Base-by-base conservation (phyloP, 768 basidiomycete genomes). In the Ramaria rubella region DNA sequence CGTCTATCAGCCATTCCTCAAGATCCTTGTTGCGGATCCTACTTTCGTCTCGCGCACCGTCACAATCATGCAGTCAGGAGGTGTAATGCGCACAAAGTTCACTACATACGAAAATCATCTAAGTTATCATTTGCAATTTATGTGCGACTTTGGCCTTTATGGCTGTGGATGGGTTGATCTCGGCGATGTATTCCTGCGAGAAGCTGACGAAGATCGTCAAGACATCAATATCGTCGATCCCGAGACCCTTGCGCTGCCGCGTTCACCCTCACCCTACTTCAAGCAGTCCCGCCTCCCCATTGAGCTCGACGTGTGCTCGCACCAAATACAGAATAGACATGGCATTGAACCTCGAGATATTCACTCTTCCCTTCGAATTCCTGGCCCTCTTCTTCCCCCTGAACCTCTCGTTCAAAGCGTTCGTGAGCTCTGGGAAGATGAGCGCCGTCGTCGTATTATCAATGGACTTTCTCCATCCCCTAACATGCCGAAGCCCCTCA, bases 401-500 rank as follows among this genome's bases (percentile, higher is more conserved):
- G 89, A 90, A 62, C 90, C 89, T 43, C 78, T 95, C 26, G 87
- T 99, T 5, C 75, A 85, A 40, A 86, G 91, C 64, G 88, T 98
- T 45, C 84, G 90, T 60, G 95, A 97, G 70, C 76, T 98, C 2
- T 99, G 95, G 95, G 90, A 94, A 50, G 94, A 97, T 63, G 95
- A 99, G 71, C 81, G 88, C n/a, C 76, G 77, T 11, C 81, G 93
- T 8, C 78, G 94, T 19, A 68, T 70, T 24, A 76, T 75, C 3
- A 79, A 77, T 31, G 92, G 92, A 1, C 75, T 94, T 31, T 65
- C 80, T 58, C 83, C 92, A 5, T 81, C 87, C 17, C 87, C 88
- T 12, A 80, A 80, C 42, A 74, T 92, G 55, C 89, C 91, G 14
- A 69, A 81, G 31, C 86, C 87, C 66, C 78, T 77, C 51, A 87